A percentile compares a stretch with the other conserved stretches of the same genome.
phyloP scores from a whole-genome alignment of 2,329 filamentous ascomycete species.

The Pseudopyrenochaeta lycopersici region DNA sequence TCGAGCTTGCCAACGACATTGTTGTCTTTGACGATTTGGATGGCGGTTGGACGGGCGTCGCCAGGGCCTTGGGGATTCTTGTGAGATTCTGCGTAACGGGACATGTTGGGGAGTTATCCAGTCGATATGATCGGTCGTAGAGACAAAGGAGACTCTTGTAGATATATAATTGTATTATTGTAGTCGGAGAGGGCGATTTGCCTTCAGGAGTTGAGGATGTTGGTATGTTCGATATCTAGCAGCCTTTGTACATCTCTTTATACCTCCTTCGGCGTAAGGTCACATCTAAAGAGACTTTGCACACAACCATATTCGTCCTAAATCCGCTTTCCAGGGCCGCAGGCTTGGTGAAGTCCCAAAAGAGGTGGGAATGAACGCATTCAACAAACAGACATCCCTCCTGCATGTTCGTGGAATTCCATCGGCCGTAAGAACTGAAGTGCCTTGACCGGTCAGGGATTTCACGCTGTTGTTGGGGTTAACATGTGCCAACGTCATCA shows the following conservation, averaged over 20 bases:
- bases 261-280: neutral
- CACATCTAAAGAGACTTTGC: neutral
- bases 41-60: conserved; percentile 53
- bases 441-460: neutral
- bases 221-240: neutral
- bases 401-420: neutral
- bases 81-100: neutral
- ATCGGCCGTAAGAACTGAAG: neutral
- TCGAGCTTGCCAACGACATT: conserved; percentile 39
- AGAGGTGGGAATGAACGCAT: no score
- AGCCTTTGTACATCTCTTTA: neutral
- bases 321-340: neutral
- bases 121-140: neutral
- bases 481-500: neutral
- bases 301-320: neutral
- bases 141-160: neutral
- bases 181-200: neutral
- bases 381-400: neutral
- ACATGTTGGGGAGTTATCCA: neutral
- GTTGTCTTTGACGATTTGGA: conserved; percentile 52
- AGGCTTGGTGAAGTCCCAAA: neutral
- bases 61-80: conserved; percentile 43
- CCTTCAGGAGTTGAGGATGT: neutral
- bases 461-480: neutral
- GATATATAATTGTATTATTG: neutral